Evolutionary conservation across 164 flowering plant species (phyloP), one percentile per base, ranked within the genome.

Genomic region (Piper longum): DNA sequence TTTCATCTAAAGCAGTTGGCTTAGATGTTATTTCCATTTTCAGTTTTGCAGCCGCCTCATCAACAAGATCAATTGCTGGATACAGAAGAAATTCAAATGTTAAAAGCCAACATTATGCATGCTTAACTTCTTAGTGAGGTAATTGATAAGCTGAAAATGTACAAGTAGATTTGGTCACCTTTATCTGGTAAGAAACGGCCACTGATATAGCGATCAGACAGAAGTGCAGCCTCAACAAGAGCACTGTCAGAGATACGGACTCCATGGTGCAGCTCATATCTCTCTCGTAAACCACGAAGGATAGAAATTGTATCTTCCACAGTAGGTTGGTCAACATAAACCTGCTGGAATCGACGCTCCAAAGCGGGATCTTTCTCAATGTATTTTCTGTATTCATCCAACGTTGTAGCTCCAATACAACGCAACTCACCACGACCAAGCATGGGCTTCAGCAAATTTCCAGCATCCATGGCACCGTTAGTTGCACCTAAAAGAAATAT

Each of bases 381-480:
- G 70, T 91, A 87, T 71, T 91, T 91, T 4, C 95, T 88, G 67
- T 89, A 91, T 66, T 91, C 98, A 80, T 91, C 95, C 60, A 91
- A 72, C 11, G 98, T 91, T 45, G 98, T 89, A 56, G 98, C 98
- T 70, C 98, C 98, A 62, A 91, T 91, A 67, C 98, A 91, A 39
- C 91, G 79, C 60, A 91, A 68, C 74, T 89, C 96, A 62, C 98
- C 98, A 43, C 96, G 83, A 58, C 93, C 98, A 74, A 91, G 95
- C 96, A 87, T 89, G 12, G 98, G 96, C 74, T 91, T 91, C 80
- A 91, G 76, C 41, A 91, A 81, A 77, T 91, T 89, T 40, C 92
- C 91, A 4, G 98, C 98, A 78, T 89, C 98, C 96, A 89, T 91
- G 57, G 98, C 95, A 73, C 95, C 98, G 78, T 81, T 87, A 40